These are phyloP conservation scores for Arthroderma sp. DNA, from an alignment of 2,329 filamentous ascomycete genomes.

Conservation along the genomic window DNA sequence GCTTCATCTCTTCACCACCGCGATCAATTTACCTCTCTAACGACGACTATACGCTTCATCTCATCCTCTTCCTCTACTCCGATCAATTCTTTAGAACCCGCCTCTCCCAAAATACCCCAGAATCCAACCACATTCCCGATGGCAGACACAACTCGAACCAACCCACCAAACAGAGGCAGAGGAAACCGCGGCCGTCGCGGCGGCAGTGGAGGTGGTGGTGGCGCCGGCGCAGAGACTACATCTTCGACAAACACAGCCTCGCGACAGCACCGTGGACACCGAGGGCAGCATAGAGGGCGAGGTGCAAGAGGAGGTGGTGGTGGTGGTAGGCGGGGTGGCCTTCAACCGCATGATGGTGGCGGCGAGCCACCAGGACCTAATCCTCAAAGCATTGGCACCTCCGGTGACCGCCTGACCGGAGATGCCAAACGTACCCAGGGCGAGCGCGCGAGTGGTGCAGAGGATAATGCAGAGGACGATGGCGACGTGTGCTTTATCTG, in stretches of 20 bases:
- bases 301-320: background rate
- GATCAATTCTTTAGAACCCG: background rate
- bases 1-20: too few species aligned
- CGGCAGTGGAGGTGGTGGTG: conserved; percentile 3
- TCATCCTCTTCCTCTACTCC: background rate
- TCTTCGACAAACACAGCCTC: background rate
- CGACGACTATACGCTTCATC: too few species aligned
- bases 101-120: background rate
- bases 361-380: conserved; percentile 27
- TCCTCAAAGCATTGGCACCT: conserved; percentile 26
- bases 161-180: conserved; percentile 4
- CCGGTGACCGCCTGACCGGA: conserved; percentile 36
- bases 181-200: conserved; percentile 6
- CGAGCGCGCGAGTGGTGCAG: conserved; percentile 13
- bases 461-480: conserved; percentile 45
- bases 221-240: background rate
- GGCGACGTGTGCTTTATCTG: conserved; percentile 95
- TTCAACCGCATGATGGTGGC: conserved; percentile 21
- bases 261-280: background rate
- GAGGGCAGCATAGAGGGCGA: background rate
- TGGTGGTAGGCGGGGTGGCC: background rate
- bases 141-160: conserved; percentile 4
- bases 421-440: conserved; percentile 28
- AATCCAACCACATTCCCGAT: background rate
- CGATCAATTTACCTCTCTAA: too few species aligned